Evolutionary conservation across 1,284 basidiomycete genomes (phyloP).

Genomic region (Abortiporus biennis): DNA sequence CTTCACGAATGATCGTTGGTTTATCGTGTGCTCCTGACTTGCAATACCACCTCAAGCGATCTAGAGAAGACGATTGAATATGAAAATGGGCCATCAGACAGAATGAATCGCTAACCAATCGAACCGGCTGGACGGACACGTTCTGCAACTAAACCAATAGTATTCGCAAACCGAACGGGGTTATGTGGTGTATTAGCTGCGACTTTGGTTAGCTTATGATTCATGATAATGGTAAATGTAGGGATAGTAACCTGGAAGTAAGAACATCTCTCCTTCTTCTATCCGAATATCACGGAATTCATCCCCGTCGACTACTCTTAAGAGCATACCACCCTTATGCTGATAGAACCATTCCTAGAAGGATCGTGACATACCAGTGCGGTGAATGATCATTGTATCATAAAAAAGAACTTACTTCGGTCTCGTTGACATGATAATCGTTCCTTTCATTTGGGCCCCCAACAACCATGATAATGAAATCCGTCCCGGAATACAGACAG

Average conservation of each 20-base stretch:
- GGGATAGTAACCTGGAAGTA: constrained; percentile 70
- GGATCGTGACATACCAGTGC: background rate
- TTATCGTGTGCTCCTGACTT: constrained; percentile 56
- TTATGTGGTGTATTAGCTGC: constrained; percentile 93
- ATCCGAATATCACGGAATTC: constrained; percentile 85
- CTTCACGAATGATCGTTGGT: constrained; percentile 84
- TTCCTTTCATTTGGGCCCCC: constrained; percentile 90
- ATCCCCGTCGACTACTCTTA: constrained; percentile 85
- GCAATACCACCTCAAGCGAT: constrained; percentile 95
- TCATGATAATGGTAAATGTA: background rate
- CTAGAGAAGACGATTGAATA: constrained; percentile 33
- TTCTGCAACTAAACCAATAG: constrained; percentile 93
- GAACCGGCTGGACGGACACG: constrained; percentile 71
- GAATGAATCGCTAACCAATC: constrained; percentile 35
- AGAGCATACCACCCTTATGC: constrained; percentile 85
- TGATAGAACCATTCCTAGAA: constrained; percentile 93
- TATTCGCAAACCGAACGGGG: constrained; percentile 86
- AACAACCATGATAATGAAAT: constrained; percentile 88
- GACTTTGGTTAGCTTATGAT: background rate
- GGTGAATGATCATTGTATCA: background rate
- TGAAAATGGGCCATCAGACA: background rate
- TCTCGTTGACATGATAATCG: constrained; percentile 92
- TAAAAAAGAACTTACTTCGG: constrained; percentile 51
- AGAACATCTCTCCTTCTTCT: constrained; percentile 94
- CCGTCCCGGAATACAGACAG: constrained; percentile 79